phyloP scores from a whole-genome alignment of 495 filamentous ascomycete species.

The Hyaloscypha variabilis region DNA sequence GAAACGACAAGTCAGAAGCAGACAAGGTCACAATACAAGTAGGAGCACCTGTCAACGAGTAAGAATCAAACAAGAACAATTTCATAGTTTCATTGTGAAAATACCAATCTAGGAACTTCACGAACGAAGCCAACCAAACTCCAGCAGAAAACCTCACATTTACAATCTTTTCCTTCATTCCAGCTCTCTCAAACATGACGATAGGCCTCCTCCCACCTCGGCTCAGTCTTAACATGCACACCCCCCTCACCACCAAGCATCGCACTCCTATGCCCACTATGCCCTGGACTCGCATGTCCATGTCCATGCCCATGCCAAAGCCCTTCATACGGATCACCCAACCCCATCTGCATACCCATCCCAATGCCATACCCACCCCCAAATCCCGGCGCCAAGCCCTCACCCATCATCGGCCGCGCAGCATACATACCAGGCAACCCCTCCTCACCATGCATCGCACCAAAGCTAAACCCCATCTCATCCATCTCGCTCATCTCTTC shows the following conservation, averaged over 20 bases:
- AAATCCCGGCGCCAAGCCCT: constrained; percentile 12
- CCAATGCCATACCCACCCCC: background rate
- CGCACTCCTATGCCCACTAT: background rate
- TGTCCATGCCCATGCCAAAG: background rate
- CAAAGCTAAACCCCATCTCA: constrained; percentile 6
- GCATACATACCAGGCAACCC: background rate
- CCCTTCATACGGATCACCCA: background rate
- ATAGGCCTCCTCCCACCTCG: constrained; percentile 29
- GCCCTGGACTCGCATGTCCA: background rate
- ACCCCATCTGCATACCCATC: constrained; percentile 1
- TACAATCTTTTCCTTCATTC: background rate
- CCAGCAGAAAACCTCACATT: background rate
- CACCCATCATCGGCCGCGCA: background rate
- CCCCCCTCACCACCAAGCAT: background rate
- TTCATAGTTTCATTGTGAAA: background rate
- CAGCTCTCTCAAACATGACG: background rate
- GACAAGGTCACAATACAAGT: background rate
- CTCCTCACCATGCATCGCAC: constrained; percentile 3
- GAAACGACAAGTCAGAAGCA: too few relatives aligned
- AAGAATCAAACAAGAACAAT: background rate
- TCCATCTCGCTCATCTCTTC: background rate
- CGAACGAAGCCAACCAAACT: background rate
- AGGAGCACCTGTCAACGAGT: background rate
- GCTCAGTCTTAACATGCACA: constrained; percentile 30
- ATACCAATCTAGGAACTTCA: background rate